Evolutionary conservation across 768 basidiomycete species (phyloP).

Genomic region (Suillus fuscotomentosus): DNA sequence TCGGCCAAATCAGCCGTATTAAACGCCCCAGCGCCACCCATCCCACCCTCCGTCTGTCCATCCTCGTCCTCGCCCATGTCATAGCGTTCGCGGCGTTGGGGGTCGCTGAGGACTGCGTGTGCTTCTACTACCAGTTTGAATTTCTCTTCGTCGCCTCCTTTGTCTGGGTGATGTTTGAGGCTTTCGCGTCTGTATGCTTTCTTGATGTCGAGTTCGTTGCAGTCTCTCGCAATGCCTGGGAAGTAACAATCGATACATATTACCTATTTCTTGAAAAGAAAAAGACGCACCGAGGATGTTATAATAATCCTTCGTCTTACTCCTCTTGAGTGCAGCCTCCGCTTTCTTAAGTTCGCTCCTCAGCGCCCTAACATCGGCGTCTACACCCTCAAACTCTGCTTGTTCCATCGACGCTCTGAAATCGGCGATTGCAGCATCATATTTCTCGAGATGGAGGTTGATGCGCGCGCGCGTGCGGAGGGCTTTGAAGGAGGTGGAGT

Average conservation of each 20-base stretch:
- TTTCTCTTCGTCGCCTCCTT: slow-evolving; percentile 94
- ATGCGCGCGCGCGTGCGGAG: slow-evolving; percentile 84
- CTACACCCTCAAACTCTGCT: slow-evolving; percentile 60
- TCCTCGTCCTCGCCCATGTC: slow-evolving; percentile 85
- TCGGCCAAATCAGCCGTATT: slow-evolving; percentile 56
- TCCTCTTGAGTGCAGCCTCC: slow-evolving; percentile 77
- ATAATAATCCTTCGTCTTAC: slow-evolving; percentile 90
- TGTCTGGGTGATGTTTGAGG: slow-evolving; percentile 83
- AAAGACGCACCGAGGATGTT: slow-evolving; percentile 56
- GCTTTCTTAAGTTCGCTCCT: slow-evolving; percentile 74
- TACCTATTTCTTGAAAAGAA: background rate
- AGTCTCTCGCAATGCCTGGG: slow-evolving; percentile 51
- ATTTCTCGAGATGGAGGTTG: slow-evolving; percentile 70
- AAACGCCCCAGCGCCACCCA: slow-evolving; percentile 43
- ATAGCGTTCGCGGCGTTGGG: slow-evolving; percentile 68
- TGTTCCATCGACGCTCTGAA: slow-evolving; percentile 81
- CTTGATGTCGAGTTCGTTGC: slow-evolving; percentile 74
- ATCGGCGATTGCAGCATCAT: slow-evolving; percentile 67
- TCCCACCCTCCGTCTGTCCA: slow-evolving; percentile 46
- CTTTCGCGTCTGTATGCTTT: slow-evolving; percentile 90
- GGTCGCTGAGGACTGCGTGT: slow-evolving; percentile 78
- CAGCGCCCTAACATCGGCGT: slow-evolving; percentile 61
- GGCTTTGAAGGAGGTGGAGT: slow-evolving; percentile 77
- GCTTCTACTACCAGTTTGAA: slow-evolving; percentile 91
- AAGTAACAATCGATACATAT: background rate